Evolutionary conservation across 495 filamentous ascomycete species (phyloP).

Genomic region (Corynascus novoguineensis): DNA sequence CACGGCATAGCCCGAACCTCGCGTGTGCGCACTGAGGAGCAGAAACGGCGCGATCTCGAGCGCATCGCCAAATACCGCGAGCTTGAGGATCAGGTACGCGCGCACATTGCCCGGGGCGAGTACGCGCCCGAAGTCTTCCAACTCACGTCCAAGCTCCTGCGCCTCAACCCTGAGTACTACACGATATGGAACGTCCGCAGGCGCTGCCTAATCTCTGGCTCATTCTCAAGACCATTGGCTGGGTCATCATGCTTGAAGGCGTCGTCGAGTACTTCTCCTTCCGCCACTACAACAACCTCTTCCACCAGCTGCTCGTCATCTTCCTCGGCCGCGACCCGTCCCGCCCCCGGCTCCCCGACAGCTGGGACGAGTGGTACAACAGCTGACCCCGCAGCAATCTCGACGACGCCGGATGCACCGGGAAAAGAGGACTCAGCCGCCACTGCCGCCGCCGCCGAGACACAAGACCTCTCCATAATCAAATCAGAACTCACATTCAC

Average conservation of each 20-base stretch:
- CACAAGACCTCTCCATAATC: constrained; percentile 37
- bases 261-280: constrained; percentile 53
- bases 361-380: constrained; percentile 53
- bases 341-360: constrained; percentile 42
- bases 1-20: constrained; percentile 63
- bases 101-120: constrained; percentile 52
- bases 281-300: constrained; percentile 46
- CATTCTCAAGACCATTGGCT: constrained; percentile 47
- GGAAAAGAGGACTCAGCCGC: neutral
- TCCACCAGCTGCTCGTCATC: constrained; percentile 45
- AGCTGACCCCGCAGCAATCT: constrained; percentile 33
- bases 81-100: constrained; percentile 60
- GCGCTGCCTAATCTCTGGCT: constrained; percentile 53
- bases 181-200: constrained; percentile 96
- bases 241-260: constrained; percentile 48
- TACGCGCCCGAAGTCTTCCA: constrained; percentile 62
- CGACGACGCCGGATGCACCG: neutral
- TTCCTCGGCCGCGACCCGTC: constrained; percentile 45
- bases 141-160: constrained; percentile 74
- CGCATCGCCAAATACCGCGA: constrained; percentile 74
- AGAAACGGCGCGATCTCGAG: constrained; percentile 61
- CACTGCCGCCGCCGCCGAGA: constrained; percentile 8
- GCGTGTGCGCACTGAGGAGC: constrained; percentile 58
- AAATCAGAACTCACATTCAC: constrained; percentile 68
- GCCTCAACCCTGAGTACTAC: constrained; percentile 93